phyloP scores from a whole-genome alignment of 1,139 yeast species.

The Insectozyma bohioensis region DNA sequence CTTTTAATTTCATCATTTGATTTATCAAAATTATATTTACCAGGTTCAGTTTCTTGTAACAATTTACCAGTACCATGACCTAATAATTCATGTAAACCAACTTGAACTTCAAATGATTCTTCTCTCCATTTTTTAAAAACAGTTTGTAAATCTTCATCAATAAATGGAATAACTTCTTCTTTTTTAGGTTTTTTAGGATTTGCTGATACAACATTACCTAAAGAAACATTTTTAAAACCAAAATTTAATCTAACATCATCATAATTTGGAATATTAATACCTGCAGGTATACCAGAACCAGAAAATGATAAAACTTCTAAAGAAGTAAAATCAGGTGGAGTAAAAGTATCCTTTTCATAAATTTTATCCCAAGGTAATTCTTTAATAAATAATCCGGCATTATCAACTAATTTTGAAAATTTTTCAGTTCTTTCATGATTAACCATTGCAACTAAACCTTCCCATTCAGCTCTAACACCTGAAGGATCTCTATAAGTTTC shows the following conservation, averaged over 20 bases:
- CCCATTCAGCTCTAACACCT: slow-evolving; percentile 94
- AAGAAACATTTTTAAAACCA: slow-evolving; percentile 86
- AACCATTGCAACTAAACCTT: slow-evolving; percentile 89
- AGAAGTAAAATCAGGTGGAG: slow-evolving; percentile 90
- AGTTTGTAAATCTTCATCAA: slow-evolving; percentile 50
- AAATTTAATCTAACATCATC: slow-evolving; percentile 80
- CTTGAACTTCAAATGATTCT: slow-evolving; percentile 88
- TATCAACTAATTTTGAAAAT: slow-evolving; percentile 65
- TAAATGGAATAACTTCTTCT: slow-evolving; percentile 69
- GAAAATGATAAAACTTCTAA: slow-evolving; percentile 88
- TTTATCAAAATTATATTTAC: slow-evolving; percentile 69
- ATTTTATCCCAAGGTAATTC: slow-evolving; percentile 74
- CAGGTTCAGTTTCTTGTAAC: slow-evolving; percentile 61
- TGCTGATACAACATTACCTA: slow-evolving; percentile 81
- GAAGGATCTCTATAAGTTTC: slow-evolving; percentile 92
- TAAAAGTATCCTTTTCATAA: slow-evolving; percentile 80
- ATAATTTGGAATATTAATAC: slow-evolving; percentile 89
- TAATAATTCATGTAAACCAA: slow-evolving; percentile 84
- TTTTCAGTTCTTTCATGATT: slow-evolving; percentile 83
- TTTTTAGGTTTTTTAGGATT: slow-evolving; percentile 58
- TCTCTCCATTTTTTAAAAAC: slow-evolving; percentile 71
- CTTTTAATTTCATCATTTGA: slow-evolving; percentile 66
- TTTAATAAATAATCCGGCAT: slow-evolving; percentile 63
- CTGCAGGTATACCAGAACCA: slow-evolving; percentile 89
- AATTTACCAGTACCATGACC: slow-evolving; percentile 94